These are phyloP conservation scores for Nemania sp. DNA, from an alignment of 2,329 filamentous ascomycete species.

Conservation along the genomic window DNA sequence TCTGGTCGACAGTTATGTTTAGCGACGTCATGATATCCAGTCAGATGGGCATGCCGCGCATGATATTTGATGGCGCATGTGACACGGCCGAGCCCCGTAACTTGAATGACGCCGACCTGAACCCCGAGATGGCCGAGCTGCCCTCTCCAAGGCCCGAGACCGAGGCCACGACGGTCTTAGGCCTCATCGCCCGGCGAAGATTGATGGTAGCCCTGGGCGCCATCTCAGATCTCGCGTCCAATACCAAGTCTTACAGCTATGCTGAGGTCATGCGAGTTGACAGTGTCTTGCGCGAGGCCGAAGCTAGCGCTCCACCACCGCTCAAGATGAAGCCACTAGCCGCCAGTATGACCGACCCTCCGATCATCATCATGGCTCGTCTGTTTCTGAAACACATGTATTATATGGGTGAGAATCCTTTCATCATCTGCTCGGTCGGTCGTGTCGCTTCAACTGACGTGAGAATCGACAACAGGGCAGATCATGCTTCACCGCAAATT, in stretches of 20 bases:
- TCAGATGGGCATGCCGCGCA: slow-evolving; percentile 55
- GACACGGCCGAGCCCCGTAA: slow-evolving; percentile 57
- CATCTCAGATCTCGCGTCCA: slow-evolving; percentile 46
- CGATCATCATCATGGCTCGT: slow-evolving; percentile 3
- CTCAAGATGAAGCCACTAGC: slow-evolving; percentile 1
- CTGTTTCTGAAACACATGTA: not conserved
- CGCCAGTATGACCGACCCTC: slow-evolving; percentile 4
- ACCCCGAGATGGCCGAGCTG: slow-evolving; percentile 51
- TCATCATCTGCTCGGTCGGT: not conserved
- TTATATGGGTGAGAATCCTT: not conserved
- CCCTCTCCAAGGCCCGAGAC: slow-evolving; percentile 51
- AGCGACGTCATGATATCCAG: slow-evolving; percentile 58
- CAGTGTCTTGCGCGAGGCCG: not conserved
- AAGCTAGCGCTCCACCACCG: not conserved
- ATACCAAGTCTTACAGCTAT: slow-evolving; percentile 1
- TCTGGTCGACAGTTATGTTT: slow-evolving; percentile 51
- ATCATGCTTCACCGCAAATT: slow-evolving; percentile 11
- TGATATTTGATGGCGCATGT: slow-evolving; percentile 51
- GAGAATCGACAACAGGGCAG: not conserved
- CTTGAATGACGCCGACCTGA: slow-evolving; percentile 57
- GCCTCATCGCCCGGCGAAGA: slow-evolving; percentile 56
- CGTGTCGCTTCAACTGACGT: not conserved
- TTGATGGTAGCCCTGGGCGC: slow-evolving; percentile 54
- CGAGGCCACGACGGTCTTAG: slow-evolving; percentile 55
- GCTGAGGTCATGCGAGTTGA: slow-evolving; percentile 8